Evolutionary conservation across 352 stramenopile species (phyloP).

Genomic region (Globisporangium orthogonon): DNA sequence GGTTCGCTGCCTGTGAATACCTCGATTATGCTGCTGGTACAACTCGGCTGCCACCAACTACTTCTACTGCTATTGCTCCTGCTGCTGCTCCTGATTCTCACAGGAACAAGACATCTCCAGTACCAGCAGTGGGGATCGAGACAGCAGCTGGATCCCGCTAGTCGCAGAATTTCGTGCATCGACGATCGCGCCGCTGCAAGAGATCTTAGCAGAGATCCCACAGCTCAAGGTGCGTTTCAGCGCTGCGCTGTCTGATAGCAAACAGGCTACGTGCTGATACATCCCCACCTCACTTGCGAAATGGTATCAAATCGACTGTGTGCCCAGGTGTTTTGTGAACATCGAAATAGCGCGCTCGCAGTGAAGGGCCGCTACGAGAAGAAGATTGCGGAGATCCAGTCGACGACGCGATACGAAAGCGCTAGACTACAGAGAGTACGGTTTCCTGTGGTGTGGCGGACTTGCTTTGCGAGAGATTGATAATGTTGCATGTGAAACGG

Average conservation of each 20-base stretch:
- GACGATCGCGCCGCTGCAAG: conserved; percentile 54
- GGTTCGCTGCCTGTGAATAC: no score
- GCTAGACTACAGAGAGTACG: conserved; percentile 45
- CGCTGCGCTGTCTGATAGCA: no score
- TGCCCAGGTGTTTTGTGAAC: conserved; percentile 47
- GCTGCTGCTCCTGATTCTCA: no score
- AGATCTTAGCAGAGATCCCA: conserved; percentile 41
- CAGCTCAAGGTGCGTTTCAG: conserved; percentile 35
- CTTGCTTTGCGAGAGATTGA: background rate
- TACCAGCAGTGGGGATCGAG: background rate
- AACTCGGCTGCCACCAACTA: no score
- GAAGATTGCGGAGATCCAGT: conserved; percentile 54
- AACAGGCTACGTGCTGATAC: no score
- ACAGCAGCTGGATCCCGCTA: conserved; percentile 18
- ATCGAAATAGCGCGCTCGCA: conserved; percentile 53
- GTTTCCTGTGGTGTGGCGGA: conserved; percentile 1
- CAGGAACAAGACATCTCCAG: background rate
- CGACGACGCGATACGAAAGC: conserved; percentile 30
- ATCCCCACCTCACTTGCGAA: no score
- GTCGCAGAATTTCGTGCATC: conserved; percentile 45
- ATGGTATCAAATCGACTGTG: background rate
- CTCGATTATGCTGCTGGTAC: no score
- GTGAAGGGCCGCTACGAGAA: conserved; percentile 48
- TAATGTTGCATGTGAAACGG: background rate
- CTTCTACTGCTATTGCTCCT: no score